Evolutionary conservation across 2,329 filamentous ascomycete species (phyloP).

Genomic region (Aspergillus amoenus): DNA sequence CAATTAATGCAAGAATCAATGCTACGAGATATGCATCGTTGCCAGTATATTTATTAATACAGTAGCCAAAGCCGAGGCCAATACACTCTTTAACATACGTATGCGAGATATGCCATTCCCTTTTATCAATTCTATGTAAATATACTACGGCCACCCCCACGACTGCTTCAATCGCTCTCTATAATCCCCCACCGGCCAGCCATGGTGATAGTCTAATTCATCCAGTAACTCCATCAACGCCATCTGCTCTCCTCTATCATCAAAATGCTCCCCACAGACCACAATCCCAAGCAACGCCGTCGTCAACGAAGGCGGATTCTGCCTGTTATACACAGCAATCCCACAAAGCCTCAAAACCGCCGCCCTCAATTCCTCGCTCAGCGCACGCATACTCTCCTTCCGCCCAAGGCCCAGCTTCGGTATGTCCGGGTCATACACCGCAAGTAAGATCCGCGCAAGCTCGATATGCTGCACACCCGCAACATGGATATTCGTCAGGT

Average conservation of each 20-base stretch:
- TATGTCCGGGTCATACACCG: constrained; percentile 51
- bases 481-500: constrained; percentile 53
- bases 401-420: constrained; percentile 22
- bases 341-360: not conserved
- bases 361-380: not conserved
- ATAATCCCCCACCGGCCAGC: constrained; percentile 1
- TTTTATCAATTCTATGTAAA: too few relatives aligned
- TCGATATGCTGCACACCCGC: constrained; percentile 61
- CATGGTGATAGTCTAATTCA: not conserved
- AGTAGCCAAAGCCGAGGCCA: too few relatives aligned
- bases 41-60: too few relatives aligned
- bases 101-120: too few relatives aligned
- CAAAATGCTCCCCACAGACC: constrained; percentile 1
- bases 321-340: not conserved
- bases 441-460: constrained; percentile 56
- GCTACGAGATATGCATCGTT: too few relatives aligned
- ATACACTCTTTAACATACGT: too few relatives aligned
- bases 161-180: not conserved
- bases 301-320: constrained; percentile 5
- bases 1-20: too few relatives aligned
- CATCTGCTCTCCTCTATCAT: not conserved
- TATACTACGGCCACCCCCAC: not conserved
- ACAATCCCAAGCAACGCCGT: constrained; percentile 2
- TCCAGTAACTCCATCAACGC: not conserved
- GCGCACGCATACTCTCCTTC: not conserved